Conservation (phyloP, 306 rosid species). For the Vigna mungo region DNA sequence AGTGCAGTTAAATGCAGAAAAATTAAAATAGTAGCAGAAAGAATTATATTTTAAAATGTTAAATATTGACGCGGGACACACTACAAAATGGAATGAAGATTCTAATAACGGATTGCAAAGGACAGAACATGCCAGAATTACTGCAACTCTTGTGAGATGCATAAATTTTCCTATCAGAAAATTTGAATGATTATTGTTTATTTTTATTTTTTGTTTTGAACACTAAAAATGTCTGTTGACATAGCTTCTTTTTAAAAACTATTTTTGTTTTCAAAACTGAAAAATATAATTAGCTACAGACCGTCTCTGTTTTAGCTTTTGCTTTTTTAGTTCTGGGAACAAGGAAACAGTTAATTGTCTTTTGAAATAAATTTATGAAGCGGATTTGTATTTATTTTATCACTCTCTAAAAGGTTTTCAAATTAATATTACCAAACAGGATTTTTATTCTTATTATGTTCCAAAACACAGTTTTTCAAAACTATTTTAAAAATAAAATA, state of each 20-base stretch:
- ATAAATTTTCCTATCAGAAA: conserved; percentile 8
- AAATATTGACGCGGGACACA: conserved; percentile 4
- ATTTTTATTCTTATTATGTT: neutral
- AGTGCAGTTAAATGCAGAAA: conserved; percentile 38
- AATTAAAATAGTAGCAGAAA: neutral
- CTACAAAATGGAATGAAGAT: neutral
- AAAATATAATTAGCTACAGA: neutral
- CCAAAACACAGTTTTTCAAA: neutral
- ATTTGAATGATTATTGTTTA: conserved; percentile 2
- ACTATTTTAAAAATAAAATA: neutral
- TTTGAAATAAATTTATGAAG: neutral
- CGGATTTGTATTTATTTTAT: neutral
- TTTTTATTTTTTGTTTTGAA: neutral
- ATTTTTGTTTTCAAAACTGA: neutral
- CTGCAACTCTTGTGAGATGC: conserved; percentile 11
- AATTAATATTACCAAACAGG: neutral
- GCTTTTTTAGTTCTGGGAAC: neutral
- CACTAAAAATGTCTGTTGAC: neutral
- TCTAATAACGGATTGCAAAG: neutral
- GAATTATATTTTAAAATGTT: neutral
- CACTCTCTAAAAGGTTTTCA: neutral
- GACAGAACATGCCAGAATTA: conserved; percentile 9
- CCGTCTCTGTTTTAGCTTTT: neutral
- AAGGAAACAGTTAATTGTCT: neutral
- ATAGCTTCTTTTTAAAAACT: neutral